phyloP scores from a whole-genome alignment of 2,329 filamentous ascomycete species.

The Arthroderma sp. region DNA sequence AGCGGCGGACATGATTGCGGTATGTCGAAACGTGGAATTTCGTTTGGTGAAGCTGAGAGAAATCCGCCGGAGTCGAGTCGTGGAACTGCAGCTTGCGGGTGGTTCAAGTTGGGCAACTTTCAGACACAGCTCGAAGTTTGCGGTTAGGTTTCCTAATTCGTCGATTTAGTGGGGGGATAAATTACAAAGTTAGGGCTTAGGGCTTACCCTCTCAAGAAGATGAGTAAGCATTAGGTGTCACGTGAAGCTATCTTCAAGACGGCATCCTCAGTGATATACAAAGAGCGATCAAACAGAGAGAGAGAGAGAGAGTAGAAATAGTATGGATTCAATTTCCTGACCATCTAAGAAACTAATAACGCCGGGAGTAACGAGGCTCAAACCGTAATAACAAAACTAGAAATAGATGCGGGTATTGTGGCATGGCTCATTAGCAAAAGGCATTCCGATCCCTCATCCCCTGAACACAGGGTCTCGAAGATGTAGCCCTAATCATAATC shows the following conservation, averaged over 20 bases:
- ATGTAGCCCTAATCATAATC: neutral
- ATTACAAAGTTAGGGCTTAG: conserved; percentile 31
- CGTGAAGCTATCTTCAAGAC: too few relatives aligned
- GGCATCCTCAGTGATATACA: too few relatives aligned
- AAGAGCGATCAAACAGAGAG: too few relatives aligned
- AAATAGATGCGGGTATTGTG: neutral
- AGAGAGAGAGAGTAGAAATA: neutral
- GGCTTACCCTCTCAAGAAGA: conserved; percentile 17
- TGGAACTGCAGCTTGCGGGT: neutral
- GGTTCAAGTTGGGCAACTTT: neutral
- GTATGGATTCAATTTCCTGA: neutral
- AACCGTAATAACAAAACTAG: neutral
- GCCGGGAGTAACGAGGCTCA: neutral
- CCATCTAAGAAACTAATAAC: neutral
- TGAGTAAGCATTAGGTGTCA: conserved; percentile 22
- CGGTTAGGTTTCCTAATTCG: conserved; percentile 14
- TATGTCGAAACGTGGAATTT: conserved; percentile 19
- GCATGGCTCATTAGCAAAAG: neutral
- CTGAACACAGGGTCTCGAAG: neutral
- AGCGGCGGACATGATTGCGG: conserved; percentile 37
- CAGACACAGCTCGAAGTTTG: neutral
- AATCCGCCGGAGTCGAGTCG: conserved; percentile 10
- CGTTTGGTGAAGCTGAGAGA: conserved; percentile 15
- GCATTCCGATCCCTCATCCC: neutral
- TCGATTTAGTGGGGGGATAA: conserved; percentile 29